Conservation (phyloP, 345 rosid genomes). For the Schrenkiella parvula region DNA sequence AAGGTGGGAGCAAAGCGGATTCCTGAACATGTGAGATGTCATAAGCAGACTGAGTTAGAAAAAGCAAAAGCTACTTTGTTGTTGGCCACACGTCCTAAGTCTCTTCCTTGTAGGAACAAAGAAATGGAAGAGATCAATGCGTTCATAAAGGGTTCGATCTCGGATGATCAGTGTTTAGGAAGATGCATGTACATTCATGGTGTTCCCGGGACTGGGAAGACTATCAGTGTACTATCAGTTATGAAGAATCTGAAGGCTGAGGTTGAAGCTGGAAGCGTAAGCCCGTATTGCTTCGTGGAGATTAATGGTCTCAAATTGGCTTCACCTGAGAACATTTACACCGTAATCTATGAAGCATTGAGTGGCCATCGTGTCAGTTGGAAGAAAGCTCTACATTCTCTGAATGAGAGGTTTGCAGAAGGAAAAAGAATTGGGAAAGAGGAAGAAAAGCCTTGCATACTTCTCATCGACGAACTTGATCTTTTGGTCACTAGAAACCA, state of each 20-base stretch:
- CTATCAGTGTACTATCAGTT: constrained; percentile 79
- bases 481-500: constrained; percentile 94
- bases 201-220: constrained; percentile 99
- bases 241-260: constrained; percentile 81
- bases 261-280: constrained; percentile 69
- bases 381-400: constrained; percentile 84
- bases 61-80: constrained; percentile 80
- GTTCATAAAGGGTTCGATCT: constrained; percentile 81
- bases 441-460: constrained; percentile 74
- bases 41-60: constrained; percentile 80
- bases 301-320: constrained; percentile 93
- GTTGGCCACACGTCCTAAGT: constrained; percentile 80
- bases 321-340: constrained; percentile 85
- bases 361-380: constrained; percentile 86
- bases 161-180: constrained; percentile 84
- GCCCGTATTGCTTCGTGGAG: constrained; percentile 86
- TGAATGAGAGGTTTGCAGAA: constrained; percentile 76
- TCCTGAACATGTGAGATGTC: constrained; percentile 86
- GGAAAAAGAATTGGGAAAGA: constrained; percentile 56
- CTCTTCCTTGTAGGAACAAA: constrained; percentile 82
- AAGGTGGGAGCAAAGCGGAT: constrained; percentile 79
- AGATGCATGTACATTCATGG: constrained; percentile 93
- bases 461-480: constrained; percentile 97
- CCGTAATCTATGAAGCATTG: constrained; percentile 85
- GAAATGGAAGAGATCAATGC: constrained; percentile 88